Evolutionary conservation across 2,329 filamentous ascomycete genomes (phyloP), one percentile per base, ranked within the genome.

Genomic region (Cladosporium halotolerans): DNA sequence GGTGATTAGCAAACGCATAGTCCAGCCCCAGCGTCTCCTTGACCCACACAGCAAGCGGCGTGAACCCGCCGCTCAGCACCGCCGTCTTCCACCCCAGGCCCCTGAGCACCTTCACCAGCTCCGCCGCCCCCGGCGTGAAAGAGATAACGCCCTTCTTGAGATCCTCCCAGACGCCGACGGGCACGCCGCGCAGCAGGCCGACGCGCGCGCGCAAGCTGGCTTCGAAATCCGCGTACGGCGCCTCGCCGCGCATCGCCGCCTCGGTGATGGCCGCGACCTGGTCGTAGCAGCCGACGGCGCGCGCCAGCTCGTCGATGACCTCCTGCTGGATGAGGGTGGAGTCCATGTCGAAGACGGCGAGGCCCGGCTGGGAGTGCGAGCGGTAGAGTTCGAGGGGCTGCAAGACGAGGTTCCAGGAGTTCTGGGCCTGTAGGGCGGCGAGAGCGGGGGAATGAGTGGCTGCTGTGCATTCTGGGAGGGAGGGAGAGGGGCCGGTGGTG

Each of bases 291-390:
- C 89, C 88, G 2, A 96, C 82, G 36, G 86, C 86, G 51, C 86
- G 84, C 3, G 93, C 93, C 53, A 99, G 85, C 64, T 97, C 84
- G 70, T 99, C 93, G 67, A 99, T 97, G 56, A 96, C 91, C 74
- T 99, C 93, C 70, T 99, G 91, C 51, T 92, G 87, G 68, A 99
- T 97, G 56, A 99, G 80, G 0, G 93, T 99, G 70, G 87, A 93
- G 74, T 99, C 93, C 93, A 99, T 99, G 70, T 99, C 93, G 66
- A 99, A 99, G 32, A 96, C 89, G 3, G 92, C 90, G 9, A 97
- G 77, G 8, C 92, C 82, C 5, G 66, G 62, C 1, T 49, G 47
- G 38, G 51, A 52, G 49, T 68, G 67, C n/a, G 36, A 14, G 5
- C 6, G 11, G 45, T 47, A 44, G 38, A 48, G 43, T 2, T 42